These are phyloP conservation scores for Backusella tarrabulga DNA, from an alignment of 192 early-diverging fungal species.

Conservation along the genomic window DNA sequence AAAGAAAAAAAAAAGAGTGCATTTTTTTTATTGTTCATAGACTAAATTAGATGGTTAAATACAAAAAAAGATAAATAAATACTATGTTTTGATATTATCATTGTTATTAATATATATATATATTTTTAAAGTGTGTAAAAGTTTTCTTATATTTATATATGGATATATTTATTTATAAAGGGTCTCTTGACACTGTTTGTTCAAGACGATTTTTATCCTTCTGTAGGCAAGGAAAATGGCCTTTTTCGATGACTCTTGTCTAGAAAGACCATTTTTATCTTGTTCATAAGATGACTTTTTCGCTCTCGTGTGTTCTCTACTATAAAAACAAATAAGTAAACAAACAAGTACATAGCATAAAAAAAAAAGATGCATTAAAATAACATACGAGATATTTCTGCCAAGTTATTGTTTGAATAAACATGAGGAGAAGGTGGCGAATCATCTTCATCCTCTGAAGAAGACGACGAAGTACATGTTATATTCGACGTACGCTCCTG, in stretches of 20 bases:
- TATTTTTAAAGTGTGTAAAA: background rate
- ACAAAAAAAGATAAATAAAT: too few relatives aligned
- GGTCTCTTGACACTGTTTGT: background rate
- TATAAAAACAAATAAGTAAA: background rate
- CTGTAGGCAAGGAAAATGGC: constrained; percentile 13
- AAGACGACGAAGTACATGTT: background rate
- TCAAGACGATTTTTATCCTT: background rate
- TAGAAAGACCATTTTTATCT: constrained; percentile 13
- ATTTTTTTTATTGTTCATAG: background rate
- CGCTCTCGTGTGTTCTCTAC: background rate
- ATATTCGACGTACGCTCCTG: background rate
- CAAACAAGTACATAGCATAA: background rate
- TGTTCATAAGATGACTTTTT: constrained; percentile 4
- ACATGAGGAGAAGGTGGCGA: background rate
- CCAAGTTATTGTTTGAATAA: background rate
- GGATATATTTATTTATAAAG: background rate
- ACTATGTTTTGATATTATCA: background rate
- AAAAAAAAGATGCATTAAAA: background rate
- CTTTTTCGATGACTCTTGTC: constrained; percentile 4
- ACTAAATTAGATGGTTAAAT: too few relatives aligned
- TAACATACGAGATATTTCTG: background rate
- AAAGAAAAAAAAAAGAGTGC: background rate
- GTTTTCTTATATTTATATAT: background rate
- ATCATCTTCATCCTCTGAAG: background rate
- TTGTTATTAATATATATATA: background rate